Evolutionary conservation across 306 rosid species (phyloP), one percentile per base, ranked within the genome.

Genomic region (Boehmeria nivea): DNA sequence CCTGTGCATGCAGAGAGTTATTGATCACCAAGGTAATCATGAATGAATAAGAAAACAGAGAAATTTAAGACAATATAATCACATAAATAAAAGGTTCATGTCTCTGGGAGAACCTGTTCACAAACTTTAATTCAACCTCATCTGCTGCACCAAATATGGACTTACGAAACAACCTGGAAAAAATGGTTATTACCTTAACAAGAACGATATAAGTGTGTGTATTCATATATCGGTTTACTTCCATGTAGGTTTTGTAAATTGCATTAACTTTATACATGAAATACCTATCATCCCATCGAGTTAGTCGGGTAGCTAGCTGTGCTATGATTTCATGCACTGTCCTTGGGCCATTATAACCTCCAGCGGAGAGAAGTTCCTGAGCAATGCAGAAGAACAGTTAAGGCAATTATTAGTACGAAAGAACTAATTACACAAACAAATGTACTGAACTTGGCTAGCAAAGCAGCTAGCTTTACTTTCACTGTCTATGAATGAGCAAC

Each of bases 251-350:
- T 54, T 62, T 51, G 43, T n/a, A 20, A 24, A 37, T 31, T 5
- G 2, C 50, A 63, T 21, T 18, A 73, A 8, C 48, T 48, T 39
- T 36, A 26, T 43, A 59, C 20, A 37, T 38, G 28, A 8, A 63
- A 48, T 83, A 91, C 96, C 99, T 82, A 63, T 91, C 95, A 75
- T 91, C 99, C 99, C 99, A 91, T 69, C 89, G 94, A 52, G 94
- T 64, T 70, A 91, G 96, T 49, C 81, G 95, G 77, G 72, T 61
- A 72, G 81, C 66, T 52, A 91, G 83, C 12, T 69, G 89, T 54
- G 99, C 89, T 68, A 91, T 82, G 57, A 91, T 80, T 78, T 85
- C 99, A 79, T 87, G 99, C 48, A 72, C 96, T 14, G 96, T 85
- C 76, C 84, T 85, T 0, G 99, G 95, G 64, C 63, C 66, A 64